phyloP scores from a whole-genome alignment of 768 basidiomycete genomes.

The Obba rivulosa region DNA sequence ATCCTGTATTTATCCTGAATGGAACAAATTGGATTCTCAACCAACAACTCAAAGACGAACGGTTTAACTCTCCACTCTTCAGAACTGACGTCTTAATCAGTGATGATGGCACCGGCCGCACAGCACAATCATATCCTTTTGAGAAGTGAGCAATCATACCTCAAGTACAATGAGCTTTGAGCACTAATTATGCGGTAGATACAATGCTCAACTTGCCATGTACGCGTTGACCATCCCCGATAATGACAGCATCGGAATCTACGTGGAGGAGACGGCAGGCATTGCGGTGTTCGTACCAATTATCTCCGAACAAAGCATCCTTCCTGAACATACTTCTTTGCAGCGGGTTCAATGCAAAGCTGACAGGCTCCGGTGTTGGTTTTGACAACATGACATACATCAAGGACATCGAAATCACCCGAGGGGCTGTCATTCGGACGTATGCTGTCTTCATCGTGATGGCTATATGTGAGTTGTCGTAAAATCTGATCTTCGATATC shows the following conservation, averaged over 20 bases:
- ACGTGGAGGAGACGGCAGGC: conserved; percentile 5
- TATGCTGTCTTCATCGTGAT: conserved; percentile 11
- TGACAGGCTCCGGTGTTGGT: conserved; percentile 2
- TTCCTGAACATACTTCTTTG: no score
- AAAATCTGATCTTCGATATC: not conserved
- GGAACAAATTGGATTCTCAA: conserved; percentile 3
- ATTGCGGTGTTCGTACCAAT: conserved; percentile 9
- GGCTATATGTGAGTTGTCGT: conserved; percentile 7
- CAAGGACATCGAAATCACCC: conserved; percentile 12
- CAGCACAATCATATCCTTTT: conserved; percentile 12
- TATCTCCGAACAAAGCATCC: no score
- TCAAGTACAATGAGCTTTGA: not conserved
- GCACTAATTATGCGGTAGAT: not conserved
- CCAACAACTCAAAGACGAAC: conserved; percentile 5
- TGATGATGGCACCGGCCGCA: conserved; percentile 7
- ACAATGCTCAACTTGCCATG: conserved; percentile 6
- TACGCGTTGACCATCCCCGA: conserved; percentile 5
- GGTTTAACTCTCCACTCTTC: conserved; percentile 7
- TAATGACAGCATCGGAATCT: conserved; percentile 9
- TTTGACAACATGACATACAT: conserved; percentile 7
- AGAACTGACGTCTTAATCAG: conserved; percentile 10
- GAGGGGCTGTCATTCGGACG: conserved; percentile 8
- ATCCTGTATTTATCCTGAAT: conserved; percentile 10
- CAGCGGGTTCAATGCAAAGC: conserved; percentile 11
- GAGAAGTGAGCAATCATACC: conserved; percentile 9